phyloP scores from a whole-genome alignment of 495 filamentous ascomycete genomes.

The Podospora comata region DNA sequence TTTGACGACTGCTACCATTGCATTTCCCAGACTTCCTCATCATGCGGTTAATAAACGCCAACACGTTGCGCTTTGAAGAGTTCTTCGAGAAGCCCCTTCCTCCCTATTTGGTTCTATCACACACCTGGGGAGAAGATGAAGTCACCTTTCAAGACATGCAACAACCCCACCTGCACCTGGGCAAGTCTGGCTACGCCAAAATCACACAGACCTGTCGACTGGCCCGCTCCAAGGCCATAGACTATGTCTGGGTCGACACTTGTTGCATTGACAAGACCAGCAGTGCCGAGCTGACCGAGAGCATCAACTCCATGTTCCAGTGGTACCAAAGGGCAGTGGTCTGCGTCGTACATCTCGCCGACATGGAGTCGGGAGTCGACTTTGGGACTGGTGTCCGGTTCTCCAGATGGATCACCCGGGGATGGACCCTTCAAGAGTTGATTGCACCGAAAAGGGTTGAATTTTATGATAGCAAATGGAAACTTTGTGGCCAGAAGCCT shows the following conservation, averaged over 20 bases:
- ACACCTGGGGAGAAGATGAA: constrained; percentile 32
- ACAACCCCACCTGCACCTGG: background rate
- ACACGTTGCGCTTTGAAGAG: background rate
- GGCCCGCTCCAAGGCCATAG: background rate
- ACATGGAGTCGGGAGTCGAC: constrained; percentile 17
- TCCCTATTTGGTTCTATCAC: constrained; percentile 31
- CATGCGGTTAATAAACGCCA: background rate
- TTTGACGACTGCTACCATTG: background rate
- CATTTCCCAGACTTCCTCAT: background rate
- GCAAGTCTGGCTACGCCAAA: background rate
- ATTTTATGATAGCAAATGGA: constrained; percentile 35
- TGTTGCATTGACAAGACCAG: background rate
- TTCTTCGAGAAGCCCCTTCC: background rate
- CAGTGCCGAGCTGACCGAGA: constrained; percentile 14
- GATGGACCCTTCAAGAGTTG: constrained; percentile 46
- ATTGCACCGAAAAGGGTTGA: constrained; percentile 33
- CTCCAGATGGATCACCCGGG: constrained; percentile 38
- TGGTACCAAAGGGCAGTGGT: constrained; percentile 30
- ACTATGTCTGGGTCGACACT: background rate
- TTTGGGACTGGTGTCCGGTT: background rate
- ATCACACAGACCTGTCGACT: background rate
- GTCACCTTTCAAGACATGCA: constrained; percentile 24
- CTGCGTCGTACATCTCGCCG: constrained; percentile 37
- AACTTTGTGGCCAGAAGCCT: background rate
- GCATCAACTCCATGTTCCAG: constrained; percentile 24